Evolutionary conservation across 169 alveolate genomes (phyloP), one percentile per base, ranked within the genome.

Genomic region (Sarcocystis neurona): DNA sequence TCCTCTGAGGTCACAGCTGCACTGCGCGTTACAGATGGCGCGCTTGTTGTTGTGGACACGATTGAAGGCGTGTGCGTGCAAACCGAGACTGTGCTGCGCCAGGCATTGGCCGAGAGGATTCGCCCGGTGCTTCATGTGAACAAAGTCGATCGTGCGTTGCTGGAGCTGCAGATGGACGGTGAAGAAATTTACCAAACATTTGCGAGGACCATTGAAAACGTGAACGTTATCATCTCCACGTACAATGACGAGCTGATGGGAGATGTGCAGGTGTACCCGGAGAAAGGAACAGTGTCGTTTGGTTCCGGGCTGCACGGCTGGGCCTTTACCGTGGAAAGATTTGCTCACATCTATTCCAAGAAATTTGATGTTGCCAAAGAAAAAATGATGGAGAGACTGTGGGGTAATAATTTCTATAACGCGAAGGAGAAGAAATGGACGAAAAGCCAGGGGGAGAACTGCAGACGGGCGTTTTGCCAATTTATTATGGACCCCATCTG

Each of bases 1-100:
- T 97, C 99, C 41, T 97, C 99, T 18, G 99, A 99, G 94, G 99
- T 98, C 72, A 98, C 99, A 12, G 99, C 99, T 43, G 99, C 99
- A 47, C 97, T 98, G 79, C 98, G 99, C 94, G 99, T 99, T 82
- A 99, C 99, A 47, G 99, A 98, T 92, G 99, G 99, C 92, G 99
- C 99, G 46, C 96, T 98, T 88, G 99, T 99, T 79, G 99, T 99
- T 92, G 99, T 98, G 43, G 99, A 99, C 95, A 96, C 98, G 77
- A 98, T 99, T 68, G 99, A 99, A 94, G 99, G 99, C 77, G 99
- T 98, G 78, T 97, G 99, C 94, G 99, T 99, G 68, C 99, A 98
- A 94, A 98, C 99, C 41, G 99, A 99, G 94, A 99, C 99, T 39
- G 99, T 99, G 87, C 94, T 99, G 89, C 97, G 99, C 89, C 99